phyloP scores from a whole-genome alignment of 169 alveolate genomes.

The Eimeria falciformis region DNA sequence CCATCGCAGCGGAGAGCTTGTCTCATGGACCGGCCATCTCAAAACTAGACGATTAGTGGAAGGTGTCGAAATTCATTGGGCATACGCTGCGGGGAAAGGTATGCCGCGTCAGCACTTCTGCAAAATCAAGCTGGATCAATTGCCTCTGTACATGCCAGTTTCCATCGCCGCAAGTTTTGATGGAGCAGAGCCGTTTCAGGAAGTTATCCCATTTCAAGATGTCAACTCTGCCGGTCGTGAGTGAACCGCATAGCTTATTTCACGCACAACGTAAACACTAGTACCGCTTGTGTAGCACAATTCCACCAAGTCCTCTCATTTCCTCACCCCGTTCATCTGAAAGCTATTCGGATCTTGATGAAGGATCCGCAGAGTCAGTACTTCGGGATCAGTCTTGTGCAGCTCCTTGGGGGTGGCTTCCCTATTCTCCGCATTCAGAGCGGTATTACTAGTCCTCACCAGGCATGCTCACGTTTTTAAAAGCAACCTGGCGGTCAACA shows the following conservation, averaged over 20 bases:
- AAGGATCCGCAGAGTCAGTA: conserved; percentile 86
- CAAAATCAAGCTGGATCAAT: background rate
- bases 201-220: conserved; percentile 55
- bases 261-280: too few relatives aligned
- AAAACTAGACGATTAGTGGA: conserved; percentile 51
- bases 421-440: conserved; percentile 90
- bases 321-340: conserved; percentile 83
- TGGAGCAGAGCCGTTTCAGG: conserved; percentile 68
- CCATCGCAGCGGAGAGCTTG: conserved; percentile 51
- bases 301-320: conserved; percentile 83
- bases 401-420: conserved; percentile 87
- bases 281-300: conserved; percentile 68
- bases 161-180: conserved; percentile 71
- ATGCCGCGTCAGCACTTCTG: background rate
- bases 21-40: conserved; percentile 66
- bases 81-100: conserved; percentile 81
- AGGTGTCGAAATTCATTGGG: conserved; percentile 77
- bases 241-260: background rate
- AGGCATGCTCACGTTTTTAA: conserved; percentile 2
- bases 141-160: background rate
- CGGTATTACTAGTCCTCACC: conserved; percentile 89
- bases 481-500: background rate
- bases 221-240: conserved; percentile 67
- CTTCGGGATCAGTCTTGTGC: conserved; percentile 90
- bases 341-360: conserved; percentile 87